Base-by-base conservation (phyloP, 371 early-diverging fungal species). In the Mucor mucedo region DNA sequence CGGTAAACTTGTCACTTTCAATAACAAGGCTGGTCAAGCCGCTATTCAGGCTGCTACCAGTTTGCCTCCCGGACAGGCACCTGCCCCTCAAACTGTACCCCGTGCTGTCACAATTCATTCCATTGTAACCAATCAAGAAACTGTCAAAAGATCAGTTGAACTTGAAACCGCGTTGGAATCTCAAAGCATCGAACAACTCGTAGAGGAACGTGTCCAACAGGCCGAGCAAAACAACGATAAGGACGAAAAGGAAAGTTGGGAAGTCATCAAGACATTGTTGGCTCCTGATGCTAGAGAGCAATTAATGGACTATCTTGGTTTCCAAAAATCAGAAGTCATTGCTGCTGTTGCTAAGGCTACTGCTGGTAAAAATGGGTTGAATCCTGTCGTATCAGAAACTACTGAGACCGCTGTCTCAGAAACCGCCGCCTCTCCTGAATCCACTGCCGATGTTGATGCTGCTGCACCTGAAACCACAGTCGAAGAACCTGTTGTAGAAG, bases 241-340 rank as follows among this genome's bases (percentile, higher is more conserved):
- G 3, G 82, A 83, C 35, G 89, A 87, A 62, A 78, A 76, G 21
- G 87, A 91, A 28, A 82, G 86, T 61, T 97, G 97, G 97, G 83
- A 89, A 52, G 91, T 96, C n/a, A 75, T 97, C 63, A 82, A 86
- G 29, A 83, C 93, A 0, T 78, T 98, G 67, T 91, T 96, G 63
- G 85, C 80, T 40, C 88, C 90, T 16, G 84, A 91, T 66, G 91
- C 93, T 21, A 86, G 95, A 47, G 92, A 93, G 58, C 87, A 91
- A 62, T 76, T 96, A 45, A 85, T 96, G 50, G 84, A 89, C 49
- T 90, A 93, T 71, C 87, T 97, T 11, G 95, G 95, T 0, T 94
- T 93, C 68, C 87, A 92, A 65, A 89, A 91, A 60, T 83, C 79
- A 8, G 84, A 83, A 54, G 73, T 91, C 47, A 66, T 82, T 16